Evolutionary conservation across 2,329 filamentous ascomycete genomes (phyloP).

Genomic region (Xylaria arbuscula): DNA sequence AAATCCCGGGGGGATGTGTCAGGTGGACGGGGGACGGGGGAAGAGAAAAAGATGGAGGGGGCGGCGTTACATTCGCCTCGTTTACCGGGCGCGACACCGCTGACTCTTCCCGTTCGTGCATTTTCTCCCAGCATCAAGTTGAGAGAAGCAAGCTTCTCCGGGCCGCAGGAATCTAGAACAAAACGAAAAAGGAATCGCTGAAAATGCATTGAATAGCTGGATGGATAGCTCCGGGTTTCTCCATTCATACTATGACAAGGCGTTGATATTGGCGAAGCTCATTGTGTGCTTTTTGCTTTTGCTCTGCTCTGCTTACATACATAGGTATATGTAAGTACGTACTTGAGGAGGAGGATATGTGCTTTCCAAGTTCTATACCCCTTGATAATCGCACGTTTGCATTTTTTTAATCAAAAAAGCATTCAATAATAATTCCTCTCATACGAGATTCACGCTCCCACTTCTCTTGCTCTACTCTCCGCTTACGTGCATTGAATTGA

Average conservation of each 20-base stretch:
- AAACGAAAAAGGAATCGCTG: neutral
- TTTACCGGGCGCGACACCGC: slow-evolving; percentile 26
- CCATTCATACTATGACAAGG: slow-evolving; percentile 11
- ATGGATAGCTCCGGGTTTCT: neutral
- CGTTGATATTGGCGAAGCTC: slow-evolving; percentile 8
- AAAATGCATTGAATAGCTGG: neutral
- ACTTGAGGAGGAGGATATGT: slow-evolving; percentile 29
- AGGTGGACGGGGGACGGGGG: too few species aligned
- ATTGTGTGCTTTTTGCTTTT: too few species aligned
- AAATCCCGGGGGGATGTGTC: slow-evolving; percentile 8
- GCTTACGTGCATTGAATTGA: too few species aligned
- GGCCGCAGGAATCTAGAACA: slow-evolving; percentile 27
- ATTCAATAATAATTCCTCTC: neutral
- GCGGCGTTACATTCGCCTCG: slow-evolving; percentile 37
- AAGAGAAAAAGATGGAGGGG: neutral
- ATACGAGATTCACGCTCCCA: too few species aligned
- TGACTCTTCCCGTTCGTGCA: slow-evolving; percentile 14
- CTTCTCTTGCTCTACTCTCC: too few species aligned
- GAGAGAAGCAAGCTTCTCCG: slow-evolving; percentile 8
- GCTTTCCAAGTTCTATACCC: slow-evolving; percentile 39
- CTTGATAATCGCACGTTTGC: slow-evolving; percentile 37
- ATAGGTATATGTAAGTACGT: neutral
- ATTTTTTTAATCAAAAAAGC: slow-evolving; percentile 3
- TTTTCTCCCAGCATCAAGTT: neutral
- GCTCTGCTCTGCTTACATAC: slow-evolving; percentile 3